Percentiles rank a stretch among this genome's conserved stretches.
These are phyloP conservation scores for Phlyctochytrium arcticum DNA, from an alignment of 192 early-diverging fungal species.

Conservation along the genomic window DNA sequence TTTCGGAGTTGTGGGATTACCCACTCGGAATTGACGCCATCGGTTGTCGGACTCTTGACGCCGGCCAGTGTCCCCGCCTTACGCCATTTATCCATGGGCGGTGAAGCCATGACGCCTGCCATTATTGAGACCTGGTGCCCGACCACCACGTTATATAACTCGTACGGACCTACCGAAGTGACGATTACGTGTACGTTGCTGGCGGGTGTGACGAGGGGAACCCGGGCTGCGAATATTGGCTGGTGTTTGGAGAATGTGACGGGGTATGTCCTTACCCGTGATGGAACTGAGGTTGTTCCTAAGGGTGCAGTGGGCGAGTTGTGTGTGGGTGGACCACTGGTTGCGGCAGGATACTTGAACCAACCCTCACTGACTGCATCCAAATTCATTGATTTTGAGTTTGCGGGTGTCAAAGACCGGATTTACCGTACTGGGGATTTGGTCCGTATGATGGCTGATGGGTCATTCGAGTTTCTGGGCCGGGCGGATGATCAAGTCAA, in stretches of 20 bases:
- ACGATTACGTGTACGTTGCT: conserved; percentile 29
- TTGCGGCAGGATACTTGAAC: conserved; percentile 35
- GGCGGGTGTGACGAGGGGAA: neutral
- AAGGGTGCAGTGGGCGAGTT: conserved; percentile 35
- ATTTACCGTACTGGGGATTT: conserved; percentile 31
- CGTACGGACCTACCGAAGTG: neutral
- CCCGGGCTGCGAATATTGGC: conserved; percentile 8
- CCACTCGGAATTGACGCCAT: conserved; percentile 19
- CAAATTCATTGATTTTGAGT: conserved; percentile 29
- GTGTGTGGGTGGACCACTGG: conserved; percentile 29
- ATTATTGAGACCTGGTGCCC: conserved; percentile 11
- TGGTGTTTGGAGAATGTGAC: neutral
- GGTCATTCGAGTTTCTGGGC: conserved; percentile 19
- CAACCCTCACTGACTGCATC: conserved; percentile 32
- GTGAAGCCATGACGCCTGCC: conserved; percentile 10
- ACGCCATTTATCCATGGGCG: conserved; percentile 8
- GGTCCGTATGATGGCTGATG: conserved; percentile 22
- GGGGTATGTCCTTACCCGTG: conserved; percentile 6
- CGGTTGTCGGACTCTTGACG: neutral
- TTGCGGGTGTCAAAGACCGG: no score
- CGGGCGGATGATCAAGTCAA: conserved; percentile 47
- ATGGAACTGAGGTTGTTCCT: conserved; percentile 21
- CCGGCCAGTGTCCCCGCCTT: conserved; percentile 4
- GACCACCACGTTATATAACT: neutral
- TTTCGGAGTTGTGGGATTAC: conserved; percentile 4